Evolutionary conservation across 371 early-diverging fungal species (phyloP), one percentile per base, ranked within the genome.

Genomic region (Choanephora cucurbitarum): DNA sequence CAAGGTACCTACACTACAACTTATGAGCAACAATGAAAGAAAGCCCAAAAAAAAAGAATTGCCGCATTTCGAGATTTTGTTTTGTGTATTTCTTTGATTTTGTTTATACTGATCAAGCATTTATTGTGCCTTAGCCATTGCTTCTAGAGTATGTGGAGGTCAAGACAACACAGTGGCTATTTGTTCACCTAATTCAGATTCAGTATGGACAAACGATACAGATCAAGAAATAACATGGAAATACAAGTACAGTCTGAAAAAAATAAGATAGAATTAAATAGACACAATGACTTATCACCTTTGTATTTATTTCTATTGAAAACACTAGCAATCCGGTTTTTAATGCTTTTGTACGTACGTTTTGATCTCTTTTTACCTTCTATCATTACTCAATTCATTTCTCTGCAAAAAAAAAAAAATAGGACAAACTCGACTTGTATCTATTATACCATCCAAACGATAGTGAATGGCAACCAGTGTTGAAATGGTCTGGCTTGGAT

Each of bases 151-250:
- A 17, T 75, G 75, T 61, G 69, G 62, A n/a, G 44, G 43, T 19
- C 56, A 60, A 44, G 56, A 60, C 34, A 72, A 72, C 44, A 59
- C 70, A 39, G 55, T 63, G 24, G 57, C 65, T 41, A 67, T 75
- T 28, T 75, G 75, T 37, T 63, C 72, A 33, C 75, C 75, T 23
- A 47, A 53, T 17, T 39, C 39, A 9, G 43, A 34, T 34, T 63
- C 67, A 28, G 43, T 69, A n/a, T 75, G 72, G 72, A 64, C 67
- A 44, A 75, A 72, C 32, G 56, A 70, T 41, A 75, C 62, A 44
- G 56, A 60, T 52, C 59, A 75, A 41, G 70, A 69, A 56, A 66
- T 75, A 37, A 75, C 72, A 21, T 75, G 75, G 75, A 75, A 75
- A 49, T 75, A 66, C 55, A 72, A 75, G 75, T 75, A 72, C 49